A percentile compares a stretch with the other conserved stretches of the same genome.
Evolutionary conservation across 1,284 basidiomycete species (phyloP).

Genomic region (Melanopsichium pennsylvanicum): DNA sequence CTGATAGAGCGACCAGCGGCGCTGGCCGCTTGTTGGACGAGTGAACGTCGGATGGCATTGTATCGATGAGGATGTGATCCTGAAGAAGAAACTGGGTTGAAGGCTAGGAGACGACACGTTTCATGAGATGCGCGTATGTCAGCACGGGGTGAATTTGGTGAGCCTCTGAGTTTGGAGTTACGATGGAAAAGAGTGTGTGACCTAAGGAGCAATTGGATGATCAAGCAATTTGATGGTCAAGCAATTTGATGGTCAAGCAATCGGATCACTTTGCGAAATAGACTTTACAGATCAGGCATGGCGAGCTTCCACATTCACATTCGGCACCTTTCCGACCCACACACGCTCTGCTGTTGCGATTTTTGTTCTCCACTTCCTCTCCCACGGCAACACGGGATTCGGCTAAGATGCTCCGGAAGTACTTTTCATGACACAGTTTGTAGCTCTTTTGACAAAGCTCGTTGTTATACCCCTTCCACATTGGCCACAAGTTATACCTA

Average conservation of each 20-base stretch:
- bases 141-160: no score
- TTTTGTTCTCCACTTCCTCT: background rate
- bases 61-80: background rate
- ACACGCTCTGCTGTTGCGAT: background rate
- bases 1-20: constrained; percentile 49
- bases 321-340: constrained; percentile 8
- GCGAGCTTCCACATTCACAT: background rate
- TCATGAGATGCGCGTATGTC: no score
- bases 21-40: constrained; percentile 15
- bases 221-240: background rate
- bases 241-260: background rate
- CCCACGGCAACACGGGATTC: background rate
- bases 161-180: no score
- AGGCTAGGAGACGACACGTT: background rate
- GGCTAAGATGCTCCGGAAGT: background rate
- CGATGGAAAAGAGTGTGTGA: no score
- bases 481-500: no score
- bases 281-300: background rate
- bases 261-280: background rate
- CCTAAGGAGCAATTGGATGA: background rate
- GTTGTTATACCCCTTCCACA: no score
- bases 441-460: no score
- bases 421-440: no score
- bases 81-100: background rate
- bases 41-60: constrained; percentile 41